Evolutionary conservation across 2,329 filamentous ascomycete genomes (phyloP).

Genomic region (Pseudogymnoascus sp.): DNA sequence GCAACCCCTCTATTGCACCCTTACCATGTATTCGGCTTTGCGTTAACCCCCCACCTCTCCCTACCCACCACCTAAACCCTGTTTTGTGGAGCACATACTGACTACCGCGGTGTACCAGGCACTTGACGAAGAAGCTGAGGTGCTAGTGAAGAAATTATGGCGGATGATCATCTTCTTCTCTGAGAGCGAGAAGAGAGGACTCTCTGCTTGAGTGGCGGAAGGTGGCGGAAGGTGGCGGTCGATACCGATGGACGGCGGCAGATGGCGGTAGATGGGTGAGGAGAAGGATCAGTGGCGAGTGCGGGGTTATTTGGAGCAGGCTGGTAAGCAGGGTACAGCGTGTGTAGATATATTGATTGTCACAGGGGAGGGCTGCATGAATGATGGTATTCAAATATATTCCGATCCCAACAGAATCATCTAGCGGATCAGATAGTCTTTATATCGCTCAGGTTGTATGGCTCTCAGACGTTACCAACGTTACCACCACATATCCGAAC

Average conservation of each 20-base stretch:
- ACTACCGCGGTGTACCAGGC: slow-evolving; percentile 45
- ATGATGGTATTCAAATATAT: neutral
- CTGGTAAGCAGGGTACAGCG: neutral
- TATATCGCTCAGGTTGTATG: neutral
- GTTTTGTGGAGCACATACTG: slow-evolving; percentile 20
- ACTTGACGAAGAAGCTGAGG: slow-evolving; percentile 89
- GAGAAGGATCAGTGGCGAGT: neutral
- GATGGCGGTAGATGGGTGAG: neutral
- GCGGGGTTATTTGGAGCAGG: neutral
- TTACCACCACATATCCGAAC: neutral
- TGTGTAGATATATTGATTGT: neutral
- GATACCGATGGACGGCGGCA: neutral
- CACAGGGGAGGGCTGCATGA: neutral
- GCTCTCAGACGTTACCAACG: neutral
- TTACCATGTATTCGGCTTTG: neutral
- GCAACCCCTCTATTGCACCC: neutral
- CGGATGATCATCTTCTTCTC: slow-evolving; percentile 97
- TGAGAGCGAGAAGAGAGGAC: slow-evolving; percentile 82
- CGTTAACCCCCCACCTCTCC: slow-evolving; percentile 27
- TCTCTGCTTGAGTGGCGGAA: slow-evolving; percentile 44
- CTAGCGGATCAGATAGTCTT: neutral
- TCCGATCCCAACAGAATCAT: neutral
- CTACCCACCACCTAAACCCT: neutral
- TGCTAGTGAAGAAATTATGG: slow-evolving; percentile 94
- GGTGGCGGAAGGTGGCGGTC: neutral